Percentiles rank a stretch among this genome's conserved stretches.
Conservation (phyloP, 2,329 filamentous ascomycete genomes). For the Cercospora nicotianae region DNA sequence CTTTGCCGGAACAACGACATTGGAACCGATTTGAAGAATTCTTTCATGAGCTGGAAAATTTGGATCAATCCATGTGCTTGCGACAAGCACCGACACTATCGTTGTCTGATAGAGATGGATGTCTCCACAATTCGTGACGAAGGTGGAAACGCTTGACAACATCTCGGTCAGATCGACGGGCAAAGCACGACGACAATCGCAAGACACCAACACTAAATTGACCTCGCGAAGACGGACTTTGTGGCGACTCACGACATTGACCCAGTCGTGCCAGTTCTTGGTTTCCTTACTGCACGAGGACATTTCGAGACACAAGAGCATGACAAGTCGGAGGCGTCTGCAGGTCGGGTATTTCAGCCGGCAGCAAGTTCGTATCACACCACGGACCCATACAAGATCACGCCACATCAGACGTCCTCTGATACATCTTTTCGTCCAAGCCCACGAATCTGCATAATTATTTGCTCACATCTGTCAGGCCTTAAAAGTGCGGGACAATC, state of each 20-base stretch:
- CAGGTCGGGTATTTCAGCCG: neutral
- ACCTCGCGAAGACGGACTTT: neutral
- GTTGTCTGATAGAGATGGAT: neutral
- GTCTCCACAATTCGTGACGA: neutral
- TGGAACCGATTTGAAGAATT: neutral
- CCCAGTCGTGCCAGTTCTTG: neutral
- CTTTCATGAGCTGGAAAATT: neutral
- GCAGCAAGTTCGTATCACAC: neutral
- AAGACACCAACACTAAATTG: neutral
- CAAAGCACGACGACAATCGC: neutral
- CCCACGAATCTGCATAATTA: neutral
- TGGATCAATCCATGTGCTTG: neutral
- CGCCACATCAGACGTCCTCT: neutral
- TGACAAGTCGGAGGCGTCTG: neutral
- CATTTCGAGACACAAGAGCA: neutral
- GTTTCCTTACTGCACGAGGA: neutral
- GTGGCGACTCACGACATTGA: neutral
- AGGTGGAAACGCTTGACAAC: neutral
- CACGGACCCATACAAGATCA: slow-evolving; percentile 1
- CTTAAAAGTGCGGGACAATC: neutral
- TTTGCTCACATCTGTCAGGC: neutral
- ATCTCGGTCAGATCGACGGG: neutral
- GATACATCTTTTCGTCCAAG: neutral
- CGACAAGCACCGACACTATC: neutral
- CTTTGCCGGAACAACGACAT: neutral